Conservation (phyloP, 2,329 filamentous ascomycete species). For the Trichoderma hamatum region DNA sequence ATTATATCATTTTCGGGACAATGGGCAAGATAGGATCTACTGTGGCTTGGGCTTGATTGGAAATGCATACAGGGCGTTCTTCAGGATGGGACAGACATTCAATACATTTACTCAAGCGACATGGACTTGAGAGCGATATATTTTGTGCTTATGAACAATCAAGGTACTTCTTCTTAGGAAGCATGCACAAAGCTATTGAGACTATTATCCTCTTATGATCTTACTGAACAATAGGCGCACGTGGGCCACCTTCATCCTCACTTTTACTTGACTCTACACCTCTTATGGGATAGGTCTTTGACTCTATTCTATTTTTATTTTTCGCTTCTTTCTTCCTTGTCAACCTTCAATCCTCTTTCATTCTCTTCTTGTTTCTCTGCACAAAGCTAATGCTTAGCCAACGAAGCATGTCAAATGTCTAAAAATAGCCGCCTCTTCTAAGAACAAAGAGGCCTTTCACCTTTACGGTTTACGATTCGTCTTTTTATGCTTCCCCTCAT, state of each 20-base stretch:
- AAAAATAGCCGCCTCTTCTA: neutral
- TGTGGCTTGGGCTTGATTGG: neutral
- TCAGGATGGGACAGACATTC: neutral
- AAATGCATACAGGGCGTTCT: constrained; percentile 24
- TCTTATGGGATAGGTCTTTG: neutral
- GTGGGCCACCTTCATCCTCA: neutral
- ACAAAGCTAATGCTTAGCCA: neutral
- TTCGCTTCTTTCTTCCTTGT: neutral
- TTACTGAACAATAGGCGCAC: neutral
- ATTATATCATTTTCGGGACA: neutral
- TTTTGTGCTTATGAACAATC: neutral
- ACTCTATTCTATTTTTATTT: neutral
- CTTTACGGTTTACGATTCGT: neutral
- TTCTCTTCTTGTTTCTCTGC: neutral
- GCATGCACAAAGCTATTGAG: neutral
- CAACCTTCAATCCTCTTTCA: neutral
- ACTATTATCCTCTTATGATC: neutral
- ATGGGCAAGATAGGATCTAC: neutral
- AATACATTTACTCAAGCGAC: neutral
- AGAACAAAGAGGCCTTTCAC: neutral
- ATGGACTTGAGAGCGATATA: neutral
- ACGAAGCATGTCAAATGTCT: neutral
- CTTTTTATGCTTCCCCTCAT: too few species aligned
- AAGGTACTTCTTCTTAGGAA: neutral
- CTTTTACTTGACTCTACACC: neutral